phyloP scores from a whole-genome alignment of 768 basidiomycete genomes.

The Suillus americanus region DNA sequence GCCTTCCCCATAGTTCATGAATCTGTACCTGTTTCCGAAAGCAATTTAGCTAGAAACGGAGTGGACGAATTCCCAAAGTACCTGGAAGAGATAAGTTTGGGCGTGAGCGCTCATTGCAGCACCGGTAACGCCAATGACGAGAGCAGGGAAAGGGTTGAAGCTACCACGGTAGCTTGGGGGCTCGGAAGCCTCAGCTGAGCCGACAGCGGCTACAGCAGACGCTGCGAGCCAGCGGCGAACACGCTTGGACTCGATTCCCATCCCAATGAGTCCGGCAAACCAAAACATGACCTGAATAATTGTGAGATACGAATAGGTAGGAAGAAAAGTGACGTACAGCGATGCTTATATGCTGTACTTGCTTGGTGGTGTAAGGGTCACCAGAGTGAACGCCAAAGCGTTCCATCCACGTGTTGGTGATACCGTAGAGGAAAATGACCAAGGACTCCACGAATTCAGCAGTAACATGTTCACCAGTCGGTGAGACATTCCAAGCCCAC shows the following conservation, averaged over 20 bases:
- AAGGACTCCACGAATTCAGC: slow-evolving; percentile 79
- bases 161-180: slow-evolving; percentile 73
- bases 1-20: slow-evolving; percentile 87
- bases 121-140: slow-evolving; percentile 92
- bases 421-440: slow-evolving; percentile 86
- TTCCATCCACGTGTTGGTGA: slow-evolving; percentile 97
- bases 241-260: slow-evolving; percentile 81
- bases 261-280: slow-evolving; percentile 87
- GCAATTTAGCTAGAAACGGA: neutral
- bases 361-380: slow-evolving; percentile 85
- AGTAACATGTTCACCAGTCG: slow-evolving; percentile 47
- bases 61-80: slow-evolving; percentile 19
- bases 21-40: slow-evolving; percentile 65
- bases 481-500: slow-evolving; percentile 92
- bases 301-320: neutral
- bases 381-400: slow-evolving; percentile 81
- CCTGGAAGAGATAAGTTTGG: slow-evolving; percentile 90
- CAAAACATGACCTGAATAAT: slow-evolving; percentile 78
- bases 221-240: slow-evolving; percentile 74
- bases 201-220: slow-evolving; percentile 44
- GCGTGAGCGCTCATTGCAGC: slow-evolving; percentile 91
- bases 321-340: slow-evolving; percentile 55
- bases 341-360: slow-evolving; percentile 93
- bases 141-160: slow-evolving; percentile 91
- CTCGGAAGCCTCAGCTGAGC: slow-evolving; percentile 38